Percentiles rank a stretch among this genome's conserved stretches.
Conservation (phyloP, 2,329 filamentous ascomycete species). For the Herpotrichia juniperi region DNA sequence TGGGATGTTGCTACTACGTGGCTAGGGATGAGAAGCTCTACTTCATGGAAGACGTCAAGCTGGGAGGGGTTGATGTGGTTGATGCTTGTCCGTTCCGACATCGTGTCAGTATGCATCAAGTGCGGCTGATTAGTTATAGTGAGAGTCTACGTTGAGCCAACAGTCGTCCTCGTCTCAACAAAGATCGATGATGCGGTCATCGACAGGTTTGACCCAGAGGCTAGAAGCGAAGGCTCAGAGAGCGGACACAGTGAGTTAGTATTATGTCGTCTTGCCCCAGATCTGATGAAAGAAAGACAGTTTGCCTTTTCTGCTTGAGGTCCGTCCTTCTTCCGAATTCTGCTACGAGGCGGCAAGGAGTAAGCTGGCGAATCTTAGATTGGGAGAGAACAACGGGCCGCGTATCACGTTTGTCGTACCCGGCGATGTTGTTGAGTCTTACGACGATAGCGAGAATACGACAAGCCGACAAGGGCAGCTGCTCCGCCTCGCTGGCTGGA, state of each 20-base stretch:
- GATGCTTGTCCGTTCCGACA: slow-evolving; percentile 47
- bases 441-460: slow-evolving; percentile 53
- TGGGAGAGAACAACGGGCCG: slow-evolving; percentile 55
- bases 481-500: slow-evolving; percentile 70
- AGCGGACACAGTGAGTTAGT: slow-evolving; percentile 35
- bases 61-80: slow-evolving; percentile 69
- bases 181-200: slow-evolving; percentile 59
- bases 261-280: neutral
- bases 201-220: slow-evolving; percentile 53
- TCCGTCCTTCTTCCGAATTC: slow-evolving; percentile 76
- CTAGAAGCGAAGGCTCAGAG: slow-evolving; percentile 37
- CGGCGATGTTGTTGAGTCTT: slow-evolving; percentile 54
- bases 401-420: slow-evolving; percentile 66
- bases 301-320: slow-evolving; percentile 68
- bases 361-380: slow-evolving; percentile 66
- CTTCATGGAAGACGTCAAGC: slow-evolving; percentile 76
- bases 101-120: neutral
- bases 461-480: slow-evolving; percentile 67
- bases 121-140: slow-evolving; percentile 51
- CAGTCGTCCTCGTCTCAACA: slow-evolving; percentile 63
- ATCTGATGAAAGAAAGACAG: slow-evolving; percentile 44
- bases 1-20: slow-evolving; percentile 87
- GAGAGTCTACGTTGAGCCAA: slow-evolving; percentile 66
- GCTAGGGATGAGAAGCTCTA: slow-evolving; percentile 72
- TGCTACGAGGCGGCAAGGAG: slow-evolving; percentile 68